These are phyloP conservation scores for Candida sphagnicola DNA, from an alignment of 805 yeast genomes.

Conservation along the genomic window DNA sequence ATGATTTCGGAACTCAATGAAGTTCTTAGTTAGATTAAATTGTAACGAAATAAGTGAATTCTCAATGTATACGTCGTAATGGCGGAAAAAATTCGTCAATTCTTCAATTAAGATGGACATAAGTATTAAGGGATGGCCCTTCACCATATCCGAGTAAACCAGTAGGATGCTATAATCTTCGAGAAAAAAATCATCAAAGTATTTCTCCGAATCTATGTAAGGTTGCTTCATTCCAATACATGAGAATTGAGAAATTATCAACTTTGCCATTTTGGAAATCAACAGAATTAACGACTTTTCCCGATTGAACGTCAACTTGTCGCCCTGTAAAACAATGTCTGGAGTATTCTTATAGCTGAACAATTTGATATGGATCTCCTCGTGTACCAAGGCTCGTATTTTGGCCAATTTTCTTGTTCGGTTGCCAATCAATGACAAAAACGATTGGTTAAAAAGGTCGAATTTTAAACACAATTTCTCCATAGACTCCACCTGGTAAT, in stretches of 20 bases:
- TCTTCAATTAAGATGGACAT: conserved; percentile 15
- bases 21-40: conserved; percentile 8
- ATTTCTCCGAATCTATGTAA: not conserved
- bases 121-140: conserved; percentile 15
- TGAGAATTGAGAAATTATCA: conserved; percentile 4
- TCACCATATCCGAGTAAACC: conserved; percentile 17
- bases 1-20: conserved; percentile 6
- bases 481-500: not conserved
- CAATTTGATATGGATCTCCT: conserved; percentile 5
- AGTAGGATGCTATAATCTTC: conserved; percentile 21
- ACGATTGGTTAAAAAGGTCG: conserved; percentile 14
- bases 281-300: conserved; percentile 5
- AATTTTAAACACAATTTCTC: conserved; percentile 18
- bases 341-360: conserved; percentile 2
- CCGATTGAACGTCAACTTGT: conserved; percentile 4
- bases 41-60: not conserved
- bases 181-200: conserved; percentile 7
- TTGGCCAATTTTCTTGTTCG: conserved; percentile 6
- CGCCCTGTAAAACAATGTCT: not conserved
- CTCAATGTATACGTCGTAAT: conserved; percentile 2
- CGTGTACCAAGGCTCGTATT: conserved; percentile 7
- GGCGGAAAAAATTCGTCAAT: conserved; percentile 12
- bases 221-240: not conserved
- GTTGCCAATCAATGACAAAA: conserved; percentile 8
- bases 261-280: conserved; percentile 3